Percentiles rank a stretch among this genome's conserved stretches.
Conservation (phyloP, 2,329 filamentous ascomycete genomes). For the Gliomastix tumulicola region DNA sequence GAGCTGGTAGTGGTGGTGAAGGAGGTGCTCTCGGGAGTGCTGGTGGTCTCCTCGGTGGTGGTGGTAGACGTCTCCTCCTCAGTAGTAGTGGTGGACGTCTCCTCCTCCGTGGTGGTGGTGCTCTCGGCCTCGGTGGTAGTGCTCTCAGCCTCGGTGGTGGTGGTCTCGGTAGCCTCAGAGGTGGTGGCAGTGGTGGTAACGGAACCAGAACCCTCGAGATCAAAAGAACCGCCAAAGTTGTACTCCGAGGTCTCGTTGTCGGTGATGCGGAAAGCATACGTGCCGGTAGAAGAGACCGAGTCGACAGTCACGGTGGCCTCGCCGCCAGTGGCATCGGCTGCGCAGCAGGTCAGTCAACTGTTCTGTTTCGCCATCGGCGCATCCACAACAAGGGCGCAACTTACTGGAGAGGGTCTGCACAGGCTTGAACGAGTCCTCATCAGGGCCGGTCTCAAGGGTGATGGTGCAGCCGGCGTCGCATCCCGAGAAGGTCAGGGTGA, state of each 20-base stretch:
- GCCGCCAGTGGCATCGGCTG: slow-evolving; percentile 10
- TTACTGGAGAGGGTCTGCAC: slow-evolving; percentile 22
- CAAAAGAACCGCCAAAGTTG: slow-evolving; percentile 25
- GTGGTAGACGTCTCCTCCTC: slow-evolving; percentile 4
- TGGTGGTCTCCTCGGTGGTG: slow-evolving; percentile 4
- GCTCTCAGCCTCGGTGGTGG: slow-evolving; percentile 6
- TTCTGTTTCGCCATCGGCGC: too few relatives aligned
- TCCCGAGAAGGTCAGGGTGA: slow-evolving; percentile 20
- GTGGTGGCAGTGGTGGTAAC: slow-evolving; percentile 7
- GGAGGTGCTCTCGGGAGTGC: slow-evolving; percentile 3
- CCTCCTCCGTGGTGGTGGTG: slow-evolving; percentile 3
- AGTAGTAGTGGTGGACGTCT: slow-evolving; percentile 6
- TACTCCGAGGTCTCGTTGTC: slow-evolving; percentile 13
- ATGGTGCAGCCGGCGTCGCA: slow-evolving; percentile 26
- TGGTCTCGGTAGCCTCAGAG: slow-evolving; percentile 6
- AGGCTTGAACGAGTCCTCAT: slow-evolving; percentile 16
- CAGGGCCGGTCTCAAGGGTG: slow-evolving; percentile 19
- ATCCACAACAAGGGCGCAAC: slow-evolving; percentile 5
- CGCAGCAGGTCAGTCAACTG: too few relatives aligned
- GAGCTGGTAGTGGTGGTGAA: slow-evolving; percentile 3
- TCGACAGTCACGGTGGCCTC: slow-evolving; percentile 19
- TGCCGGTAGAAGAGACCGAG: slow-evolving; percentile 15
- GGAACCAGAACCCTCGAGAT: slow-evolving; percentile 13
- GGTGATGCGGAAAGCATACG: slow-evolving; percentile 25
- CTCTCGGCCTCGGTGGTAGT: slow-evolving; percentile 4